Percentiles rank a stretch among this genome's conserved stretches.
phyloP scores from a whole-genome alignment of 176 grass and related monocot species.

The Ensete ventricosum region DNA sequence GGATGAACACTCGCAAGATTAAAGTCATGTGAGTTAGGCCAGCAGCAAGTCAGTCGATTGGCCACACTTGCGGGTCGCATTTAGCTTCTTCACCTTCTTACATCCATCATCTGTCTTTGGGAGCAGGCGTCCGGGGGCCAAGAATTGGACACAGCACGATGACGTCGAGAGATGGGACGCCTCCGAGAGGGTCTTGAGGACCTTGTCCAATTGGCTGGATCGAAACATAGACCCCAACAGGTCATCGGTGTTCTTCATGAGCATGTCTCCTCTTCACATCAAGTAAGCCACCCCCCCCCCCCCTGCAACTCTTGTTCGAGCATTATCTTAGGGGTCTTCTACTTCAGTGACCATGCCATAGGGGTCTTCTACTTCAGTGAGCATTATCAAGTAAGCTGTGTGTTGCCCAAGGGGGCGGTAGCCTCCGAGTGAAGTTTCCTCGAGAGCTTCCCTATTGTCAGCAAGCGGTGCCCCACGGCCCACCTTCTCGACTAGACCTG shows the following conservation, averaged over 20 bases:
- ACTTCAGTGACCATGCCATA: too few relatives aligned
- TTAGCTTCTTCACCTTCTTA: not conserved
- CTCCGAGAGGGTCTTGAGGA: conserved; percentile 46
- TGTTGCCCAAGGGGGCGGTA: too few relatives aligned
- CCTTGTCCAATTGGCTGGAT: conserved; percentile 50
- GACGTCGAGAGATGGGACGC: conserved; percentile 50
- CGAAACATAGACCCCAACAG: conserved; percentile 39
- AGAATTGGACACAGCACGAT: conserved; percentile 52
- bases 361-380: too few relatives aligned
- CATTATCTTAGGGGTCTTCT: too few relatives aligned
- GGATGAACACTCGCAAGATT: conserved; percentile 4
- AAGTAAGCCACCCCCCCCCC: conserved; percentile 23
- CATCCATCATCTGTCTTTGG: not conserved
- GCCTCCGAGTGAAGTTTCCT: too few relatives aligned
- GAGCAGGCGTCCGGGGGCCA: conserved; percentile 49
- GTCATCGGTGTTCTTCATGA: conserved; percentile 70
- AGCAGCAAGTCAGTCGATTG: not conserved
- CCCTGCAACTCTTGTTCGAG: too few relatives aligned
- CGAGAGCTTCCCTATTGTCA: too few relatives aligned
- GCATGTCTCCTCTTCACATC: conserved; percentile 70
- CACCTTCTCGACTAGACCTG: too few relatives aligned
- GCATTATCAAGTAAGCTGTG: too few relatives aligned
- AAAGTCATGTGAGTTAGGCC: conserved; percentile 2
- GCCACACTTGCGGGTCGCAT: not conserved
- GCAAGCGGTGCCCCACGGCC: too few relatives aligned